Evolutionary conservation across 179 eudicot species (phyloP).

Genomic region (Spergularia azorica): DNA sequence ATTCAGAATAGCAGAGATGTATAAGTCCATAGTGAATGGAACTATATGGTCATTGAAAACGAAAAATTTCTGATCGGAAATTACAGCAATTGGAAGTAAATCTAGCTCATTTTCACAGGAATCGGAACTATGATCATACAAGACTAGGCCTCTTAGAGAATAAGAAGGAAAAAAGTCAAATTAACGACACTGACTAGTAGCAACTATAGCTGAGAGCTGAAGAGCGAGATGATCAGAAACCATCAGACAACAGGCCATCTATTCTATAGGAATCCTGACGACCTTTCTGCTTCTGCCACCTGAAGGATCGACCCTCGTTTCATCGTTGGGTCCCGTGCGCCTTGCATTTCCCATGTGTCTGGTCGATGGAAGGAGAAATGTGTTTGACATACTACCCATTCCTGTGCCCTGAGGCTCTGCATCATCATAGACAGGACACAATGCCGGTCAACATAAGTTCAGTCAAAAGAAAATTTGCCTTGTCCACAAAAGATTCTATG

Average conservation of each 20-base stretch:
- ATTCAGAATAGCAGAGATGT: no score
- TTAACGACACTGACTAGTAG: no score
- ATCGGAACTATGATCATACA: no score
- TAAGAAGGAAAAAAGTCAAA: no score
- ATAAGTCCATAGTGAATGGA: no score
- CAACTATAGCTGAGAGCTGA: no score
- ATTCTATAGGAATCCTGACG: conserved; percentile 55
- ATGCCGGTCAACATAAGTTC: neutral
- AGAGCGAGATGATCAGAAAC: neutral
- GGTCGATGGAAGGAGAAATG: conserved; percentile 32
- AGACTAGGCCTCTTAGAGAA: no score
- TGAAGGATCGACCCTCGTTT: conserved; percentile 14
- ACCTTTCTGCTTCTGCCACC: conserved; percentile 42
- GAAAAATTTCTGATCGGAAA: no score
- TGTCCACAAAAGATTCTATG: no score
- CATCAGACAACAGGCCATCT: neutral
- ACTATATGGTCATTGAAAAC: no score
- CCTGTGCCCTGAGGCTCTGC: conserved; percentile 38
- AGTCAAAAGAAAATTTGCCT: neutral
- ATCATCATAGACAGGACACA: neutral
- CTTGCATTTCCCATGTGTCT: conserved; percentile 9
- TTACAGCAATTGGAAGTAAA: no score
- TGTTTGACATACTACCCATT: conserved; percentile 12
- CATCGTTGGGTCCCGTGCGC: conserved; percentile 10
- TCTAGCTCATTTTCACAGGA: no score